Conservation (phyloP, 1,139 yeast species). For the Suhomyces atakaporum region DNA sequence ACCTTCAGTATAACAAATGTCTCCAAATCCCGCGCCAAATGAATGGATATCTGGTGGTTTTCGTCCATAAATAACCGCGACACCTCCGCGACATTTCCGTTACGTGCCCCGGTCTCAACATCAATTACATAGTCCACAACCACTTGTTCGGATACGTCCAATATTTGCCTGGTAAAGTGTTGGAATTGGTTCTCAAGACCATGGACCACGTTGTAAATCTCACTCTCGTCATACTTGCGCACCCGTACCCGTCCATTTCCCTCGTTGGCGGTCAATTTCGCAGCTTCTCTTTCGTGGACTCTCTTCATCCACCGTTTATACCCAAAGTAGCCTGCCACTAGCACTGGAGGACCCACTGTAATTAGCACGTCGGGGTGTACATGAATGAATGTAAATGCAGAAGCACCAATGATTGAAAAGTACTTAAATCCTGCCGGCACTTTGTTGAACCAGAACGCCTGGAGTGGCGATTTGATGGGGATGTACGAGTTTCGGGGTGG, state of each 20-base stretch:
- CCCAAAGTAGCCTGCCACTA: conserved; percentile 29
- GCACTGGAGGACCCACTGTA: conserved; percentile 42
- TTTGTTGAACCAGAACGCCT: conserved; percentile 29
- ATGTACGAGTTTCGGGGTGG: conserved; percentile 39
- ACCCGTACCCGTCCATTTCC: conserved; percentile 23
- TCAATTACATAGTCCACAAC: conserved; percentile 20
- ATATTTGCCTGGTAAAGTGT: conserved; percentile 32
- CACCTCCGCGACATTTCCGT: conserved; percentile 1
- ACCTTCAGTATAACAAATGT: conserved; percentile 16
- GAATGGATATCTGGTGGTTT: conserved; percentile 31
- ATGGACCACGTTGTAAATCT: conserved; percentile 30
- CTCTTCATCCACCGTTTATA: conserved; percentile 20
- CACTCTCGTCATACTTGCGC: conserved; percentile 37
- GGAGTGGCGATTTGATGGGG: conserved; percentile 28
- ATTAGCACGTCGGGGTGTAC: conserved; percentile 38
- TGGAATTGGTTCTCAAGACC: conserved; percentile 45
- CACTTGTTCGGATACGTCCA: conserved; percentile 28
- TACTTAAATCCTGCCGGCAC: conserved; percentile 34
- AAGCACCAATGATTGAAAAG: conserved; percentile 27
- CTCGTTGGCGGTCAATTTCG: conserved; percentile 6
- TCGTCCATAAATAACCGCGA: conserved; percentile 26
- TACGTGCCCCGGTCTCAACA: conserved; percentile 4
- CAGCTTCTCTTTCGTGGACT: conserved; percentile 20
- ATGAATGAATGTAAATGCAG: conserved; percentile 36
- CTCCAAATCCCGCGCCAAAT: conserved; percentile 14